Evolutionary conservation across 139 green algal species (phyloP).

Genomic region (Coelastrella sp.): DNA sequence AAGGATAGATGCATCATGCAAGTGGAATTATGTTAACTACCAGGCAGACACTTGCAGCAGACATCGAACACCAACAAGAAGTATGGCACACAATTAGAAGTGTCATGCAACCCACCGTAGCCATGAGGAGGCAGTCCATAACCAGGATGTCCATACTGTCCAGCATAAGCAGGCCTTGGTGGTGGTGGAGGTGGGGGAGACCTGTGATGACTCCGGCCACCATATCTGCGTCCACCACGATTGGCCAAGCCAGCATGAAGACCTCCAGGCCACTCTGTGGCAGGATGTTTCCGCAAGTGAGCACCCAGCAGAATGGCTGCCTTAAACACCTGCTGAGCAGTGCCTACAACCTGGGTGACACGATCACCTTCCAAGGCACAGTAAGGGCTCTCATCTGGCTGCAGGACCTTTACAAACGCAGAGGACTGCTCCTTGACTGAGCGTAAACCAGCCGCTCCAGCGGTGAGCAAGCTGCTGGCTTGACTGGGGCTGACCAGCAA

Average conservation of each 20-base stretch:
- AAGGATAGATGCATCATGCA: no score
- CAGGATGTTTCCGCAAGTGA: conserved; percentile 23
- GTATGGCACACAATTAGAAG: no score
- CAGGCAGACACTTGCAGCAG: neutral
- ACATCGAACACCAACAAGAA: neutral
- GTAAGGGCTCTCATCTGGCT: conserved; percentile 24
- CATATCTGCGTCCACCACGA: neutral
- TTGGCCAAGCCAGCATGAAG: neutral
- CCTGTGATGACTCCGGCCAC: neutral
- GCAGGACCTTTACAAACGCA: conserved; percentile 13
- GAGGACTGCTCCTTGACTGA: conserved; percentile 10
- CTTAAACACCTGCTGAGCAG: conserved; percentile 24
- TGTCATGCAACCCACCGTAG: neutral
- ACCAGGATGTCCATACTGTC: neutral
- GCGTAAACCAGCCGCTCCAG: conserved; percentile 4
- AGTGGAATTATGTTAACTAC: neutral
- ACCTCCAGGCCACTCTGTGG: conserved; percentile 6
- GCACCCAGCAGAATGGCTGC: conserved; percentile 15
- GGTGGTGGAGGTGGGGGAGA: conserved; percentile 10
- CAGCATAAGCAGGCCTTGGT: neutral
- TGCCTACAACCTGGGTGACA: neutral
- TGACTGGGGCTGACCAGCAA: conserved; percentile 28
- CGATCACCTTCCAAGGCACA: conserved; percentile 37
- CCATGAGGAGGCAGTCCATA: neutral
- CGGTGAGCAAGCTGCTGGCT: conserved; percentile 29